Percentiles rank a stretch among this genome's conserved stretches.
phyloP scores from a whole-genome alignment of 306 rosid genomes.

The Herpetospermum pedunculosum region DNA sequence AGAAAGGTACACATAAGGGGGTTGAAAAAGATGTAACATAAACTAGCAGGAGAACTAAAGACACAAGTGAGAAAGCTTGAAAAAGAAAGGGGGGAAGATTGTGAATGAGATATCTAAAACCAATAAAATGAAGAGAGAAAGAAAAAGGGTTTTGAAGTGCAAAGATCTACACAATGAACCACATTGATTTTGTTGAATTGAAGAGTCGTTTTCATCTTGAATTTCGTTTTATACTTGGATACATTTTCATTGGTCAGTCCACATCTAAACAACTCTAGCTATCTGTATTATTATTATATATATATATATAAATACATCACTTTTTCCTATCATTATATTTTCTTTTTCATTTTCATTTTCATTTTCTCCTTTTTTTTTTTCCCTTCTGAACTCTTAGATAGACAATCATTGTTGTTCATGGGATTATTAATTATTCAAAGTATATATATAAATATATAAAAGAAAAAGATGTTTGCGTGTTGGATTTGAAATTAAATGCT shows the following conservation, averaged over 20 bases:
- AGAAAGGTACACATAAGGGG: not conserved
- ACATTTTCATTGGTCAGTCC: not conserved
- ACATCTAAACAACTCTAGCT: not conserved
- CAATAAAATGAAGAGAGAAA: not conserved
- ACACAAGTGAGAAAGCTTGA: conserved; percentile 1
- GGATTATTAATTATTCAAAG: not conserved
- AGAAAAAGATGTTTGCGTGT: not conserved
- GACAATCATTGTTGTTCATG: conserved; percentile 4
- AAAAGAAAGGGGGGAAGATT: not conserved
- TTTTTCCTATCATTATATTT: not conserved
- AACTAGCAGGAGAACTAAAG: not conserved
- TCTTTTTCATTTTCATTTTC: not conserved
- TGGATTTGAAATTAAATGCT: not conserved
- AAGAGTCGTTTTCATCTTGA: conserved; percentile 8
- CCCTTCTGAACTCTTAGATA: conserved; percentile 5
- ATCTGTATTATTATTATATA: no score
- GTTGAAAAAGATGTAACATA: conserved; percentile 4
- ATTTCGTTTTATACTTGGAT: not conserved
- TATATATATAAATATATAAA: not conserved
- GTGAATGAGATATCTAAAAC: not conserved
- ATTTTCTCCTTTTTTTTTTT: not conserved
- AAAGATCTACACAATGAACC: conserved; percentile 3
- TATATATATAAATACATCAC: not conserved
- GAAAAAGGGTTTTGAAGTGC: not conserved
- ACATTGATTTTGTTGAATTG: conserved; percentile 3